These are phyloP conservation scores for Apiotrichum porosum DNA, from an alignment of 1,284 basidiomycete species.

Conservation along the genomic window DNA sequence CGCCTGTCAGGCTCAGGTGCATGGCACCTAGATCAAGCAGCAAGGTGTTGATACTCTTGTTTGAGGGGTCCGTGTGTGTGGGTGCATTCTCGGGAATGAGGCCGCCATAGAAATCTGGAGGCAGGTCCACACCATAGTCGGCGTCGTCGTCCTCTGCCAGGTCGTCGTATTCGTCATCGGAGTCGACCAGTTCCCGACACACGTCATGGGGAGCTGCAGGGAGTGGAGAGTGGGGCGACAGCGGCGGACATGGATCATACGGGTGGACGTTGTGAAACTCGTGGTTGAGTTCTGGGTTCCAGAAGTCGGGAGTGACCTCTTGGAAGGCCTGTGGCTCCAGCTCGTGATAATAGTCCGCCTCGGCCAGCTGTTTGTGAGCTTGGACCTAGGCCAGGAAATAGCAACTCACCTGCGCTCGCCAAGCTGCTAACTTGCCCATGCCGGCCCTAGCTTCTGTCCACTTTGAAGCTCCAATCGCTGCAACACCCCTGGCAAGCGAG, in stretches of 20 bases:
- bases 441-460: slow-evolving; percentile 16
- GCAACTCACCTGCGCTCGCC: slow-evolving; percentile 3
- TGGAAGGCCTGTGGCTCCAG: not conserved
- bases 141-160: not conserved
- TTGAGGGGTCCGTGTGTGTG: too few relatives aligned
- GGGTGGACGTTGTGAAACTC: not conserved
- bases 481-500: slow-evolving; percentile 12
- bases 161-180: not conserved
- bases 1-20: too few relatives aligned
- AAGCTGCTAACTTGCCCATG: slow-evolving; percentile 5
- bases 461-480: slow-evolving; percentile 8
- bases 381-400: too few relatives aligned
- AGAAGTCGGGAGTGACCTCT: too few relatives aligned
- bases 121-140: too few relatives aligned
- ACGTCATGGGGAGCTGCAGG: not conserved
- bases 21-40: too few relatives aligned
- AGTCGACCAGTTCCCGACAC: not conserved
- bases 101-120: too few relatives aligned
- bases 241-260: too few relatives aligned
- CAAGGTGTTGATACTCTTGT: too few relatives aligned
- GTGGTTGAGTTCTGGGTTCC: too few relatives aligned
- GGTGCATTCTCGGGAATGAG: too few relatives aligned
- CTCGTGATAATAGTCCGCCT: not conserved
- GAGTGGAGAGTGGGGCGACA: not conserved
- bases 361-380: not conserved